These are phyloP conservation scores for Ambrosia artemisiifolia DNA, from an alignment of 129 eudicot species.

Conservation along the genomic window DNA sequence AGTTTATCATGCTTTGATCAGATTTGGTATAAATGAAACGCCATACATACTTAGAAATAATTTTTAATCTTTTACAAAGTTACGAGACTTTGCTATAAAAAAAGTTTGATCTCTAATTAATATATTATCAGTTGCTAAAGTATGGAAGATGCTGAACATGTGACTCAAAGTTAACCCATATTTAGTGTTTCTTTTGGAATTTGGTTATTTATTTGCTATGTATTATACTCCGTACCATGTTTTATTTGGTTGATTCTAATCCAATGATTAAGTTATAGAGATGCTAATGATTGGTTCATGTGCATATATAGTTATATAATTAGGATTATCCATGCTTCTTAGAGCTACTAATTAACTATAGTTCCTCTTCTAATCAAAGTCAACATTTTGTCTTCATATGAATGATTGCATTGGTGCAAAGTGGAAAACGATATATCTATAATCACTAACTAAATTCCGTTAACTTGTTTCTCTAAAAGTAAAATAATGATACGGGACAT, in stretches of 20 bases:
- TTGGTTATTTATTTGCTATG: not conserved
- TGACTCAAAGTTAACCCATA: not conserved
- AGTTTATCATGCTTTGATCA: too few species aligned
- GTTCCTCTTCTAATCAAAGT: slow-evolving; percentile 12
- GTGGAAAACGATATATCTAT: not conserved
- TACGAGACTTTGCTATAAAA: too few species aligned
- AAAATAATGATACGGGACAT: too few species aligned
- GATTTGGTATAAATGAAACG: too few species aligned
- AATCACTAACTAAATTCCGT: too few species aligned
- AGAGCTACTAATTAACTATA: slow-evolving; percentile 10
- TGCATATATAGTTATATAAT: not conserved
- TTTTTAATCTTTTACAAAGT: too few species aligned
- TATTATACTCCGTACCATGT: not conserved
- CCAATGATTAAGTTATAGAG: slow-evolving; percentile 3
- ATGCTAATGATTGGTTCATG: slow-evolving; percentile 27
- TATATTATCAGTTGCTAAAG: not conserved
- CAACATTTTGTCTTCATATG: slow-evolving; percentile 23
- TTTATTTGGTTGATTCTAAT: slow-evolving; percentile 8
- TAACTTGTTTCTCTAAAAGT: too few species aligned
- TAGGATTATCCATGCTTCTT: slow-evolving; percentile 7
- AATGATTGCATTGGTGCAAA: not conserved
- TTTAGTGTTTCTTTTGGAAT: not conserved
- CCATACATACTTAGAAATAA: too few species aligned
- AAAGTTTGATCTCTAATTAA: too few species aligned
- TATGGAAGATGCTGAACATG: not conserved